Conservation (phyloP, 108 stramenopile genomes). For the Nitzschia inconspicua region DNA sequence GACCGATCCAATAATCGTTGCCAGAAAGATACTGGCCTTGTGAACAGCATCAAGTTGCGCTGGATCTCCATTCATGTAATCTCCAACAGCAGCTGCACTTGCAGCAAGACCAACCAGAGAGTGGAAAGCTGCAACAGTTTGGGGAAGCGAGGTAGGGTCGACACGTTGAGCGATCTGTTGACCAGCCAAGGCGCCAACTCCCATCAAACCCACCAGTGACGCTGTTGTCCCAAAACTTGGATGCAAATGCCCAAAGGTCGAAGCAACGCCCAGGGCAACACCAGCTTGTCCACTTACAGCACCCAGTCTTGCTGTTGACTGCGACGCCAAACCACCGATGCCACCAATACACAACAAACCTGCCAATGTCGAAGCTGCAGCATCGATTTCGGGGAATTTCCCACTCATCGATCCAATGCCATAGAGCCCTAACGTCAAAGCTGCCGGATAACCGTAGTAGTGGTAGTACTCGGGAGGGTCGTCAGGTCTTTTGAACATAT, state of each 20-base stretch:
- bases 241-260: slow-evolving; percentile 87
- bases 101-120: slow-evolving; percentile 95
- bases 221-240: slow-evolving; percentile 72
- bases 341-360: slow-evolving; percentile 97
- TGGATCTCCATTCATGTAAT: slow-evolving; percentile 75
- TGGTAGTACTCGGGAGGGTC: slow-evolving; percentile 99
- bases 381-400: slow-evolving; percentile 83
- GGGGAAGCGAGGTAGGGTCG: slow-evolving; percentile 95
- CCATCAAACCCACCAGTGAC: slow-evolving; percentile 83
- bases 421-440: slow-evolving; percentile 71
- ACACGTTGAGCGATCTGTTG: slow-evolving; percentile 85
- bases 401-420: slow-evolving; percentile 70
- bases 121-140: slow-evolving; percentile 99
- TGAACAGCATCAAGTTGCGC: slow-evolving; percentile 76
- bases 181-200: slow-evolving; percentile 88
- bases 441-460: slow-evolving; percentile 94
- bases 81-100: slow-evolving; percentile 86
- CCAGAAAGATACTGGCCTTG: slow-evolving; percentile 89
- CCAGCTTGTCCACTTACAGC: slow-evolving; percentile 96
- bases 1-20: slow-evolving; percentile 93
- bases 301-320: slow-evolving; percentile 93
- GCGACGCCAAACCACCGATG: slow-evolving; percentile 93
- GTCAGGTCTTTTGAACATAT: slow-evolving; percentile 98
- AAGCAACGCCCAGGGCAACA: slow-evolving; percentile 93
- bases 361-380: slow-evolving; percentile 82